phyloP scores from a whole-genome alignment of 257 asterid species.

The Henckelia pumila region DNA sequence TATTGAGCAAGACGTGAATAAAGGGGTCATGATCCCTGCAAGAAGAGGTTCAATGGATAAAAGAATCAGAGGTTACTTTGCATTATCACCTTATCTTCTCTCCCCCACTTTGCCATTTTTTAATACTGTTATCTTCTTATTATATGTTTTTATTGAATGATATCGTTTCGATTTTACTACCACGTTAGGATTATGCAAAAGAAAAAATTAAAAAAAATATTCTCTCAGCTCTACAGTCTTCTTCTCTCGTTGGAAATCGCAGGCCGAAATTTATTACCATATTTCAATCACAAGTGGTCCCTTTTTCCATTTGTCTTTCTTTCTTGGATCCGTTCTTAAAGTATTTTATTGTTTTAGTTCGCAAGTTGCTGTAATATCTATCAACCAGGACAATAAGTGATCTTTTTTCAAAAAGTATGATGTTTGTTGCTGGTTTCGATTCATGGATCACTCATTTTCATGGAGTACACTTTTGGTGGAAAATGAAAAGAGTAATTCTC shows the following conservation, averaged over 20 bases:
- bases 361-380: background rate
- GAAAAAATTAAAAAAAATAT: too few relatives aligned
- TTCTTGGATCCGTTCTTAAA: conserved; percentile 22
- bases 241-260: conserved; percentile 34
- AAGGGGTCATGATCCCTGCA: conserved; percentile 62
- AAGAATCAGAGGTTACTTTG: conserved; percentile 32
- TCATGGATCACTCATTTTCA: conserved; percentile 34
- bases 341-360: background rate
- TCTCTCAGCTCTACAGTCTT: conserved; percentile 26
- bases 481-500: conserved; percentile 23
- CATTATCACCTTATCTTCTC: conserved; percentile 65
- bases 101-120: conserved; percentile 42
- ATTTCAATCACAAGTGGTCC: conserved; percentile 33
- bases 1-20: conserved; percentile 37
- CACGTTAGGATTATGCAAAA: conserved; percentile 5
- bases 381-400: background rate
- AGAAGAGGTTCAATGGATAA: conserved; percentile 53
- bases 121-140: conserved; percentile 26
- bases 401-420: background rate
- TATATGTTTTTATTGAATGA: conserved; percentile 11
- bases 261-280: conserved; percentile 24
- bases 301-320: conserved; percentile 4
- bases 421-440: conserved; percentile 29
- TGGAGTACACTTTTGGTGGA: too few relatives aligned
- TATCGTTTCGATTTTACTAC: conserved; percentile 20